A percentile compares a stretch with the other conserved stretches of the same genome.
These are phyloP conservation scores for Penicillium lividum DNA, from an alignment of 495 filamentous ascomycete genomes.

Conservation along the genomic window DNA sequence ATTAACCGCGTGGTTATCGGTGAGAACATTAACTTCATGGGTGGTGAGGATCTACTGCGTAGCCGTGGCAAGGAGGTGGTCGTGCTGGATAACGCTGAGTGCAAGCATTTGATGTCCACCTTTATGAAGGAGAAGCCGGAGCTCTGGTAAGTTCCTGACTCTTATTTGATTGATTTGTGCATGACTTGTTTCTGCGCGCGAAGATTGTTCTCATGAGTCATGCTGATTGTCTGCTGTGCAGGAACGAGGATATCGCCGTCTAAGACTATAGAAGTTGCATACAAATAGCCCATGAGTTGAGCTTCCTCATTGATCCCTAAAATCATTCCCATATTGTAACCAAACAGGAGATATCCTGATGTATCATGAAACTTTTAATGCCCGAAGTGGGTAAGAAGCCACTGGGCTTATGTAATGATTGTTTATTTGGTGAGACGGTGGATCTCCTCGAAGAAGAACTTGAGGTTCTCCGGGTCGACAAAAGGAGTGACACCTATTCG, in stretches of 20 bases:
- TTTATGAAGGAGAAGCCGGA: slow-evolving; percentile 78
- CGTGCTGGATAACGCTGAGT: slow-evolving; percentile 67
- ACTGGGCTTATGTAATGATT: not conserved
- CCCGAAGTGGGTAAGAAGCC: slow-evolving; percentile 20
- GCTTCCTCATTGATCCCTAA: not conserved
- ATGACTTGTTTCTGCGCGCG: not conserved
- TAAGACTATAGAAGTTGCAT: slow-evolving; percentile 47
- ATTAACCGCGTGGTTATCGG: slow-evolving; percentile 81
- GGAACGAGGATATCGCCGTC: slow-evolving; percentile 76
- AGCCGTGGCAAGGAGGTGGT: slow-evolving; percentile 74
- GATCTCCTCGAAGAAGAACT: slow-evolving; percentile 91
- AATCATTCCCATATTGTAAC: slow-evolving; percentile 9
- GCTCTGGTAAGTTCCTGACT: slow-evolving; percentile 61
- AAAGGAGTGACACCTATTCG: slow-evolving; percentile 80
- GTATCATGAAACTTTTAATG: slow-evolving; percentile 16
- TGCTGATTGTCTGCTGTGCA: slow-evolving; percentile 36
- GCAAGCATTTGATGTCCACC: slow-evolving; percentile 70
- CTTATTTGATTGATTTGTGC: slow-evolving; percentile 5
- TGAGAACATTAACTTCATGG: slow-evolving; percentile 77
- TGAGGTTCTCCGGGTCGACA: slow-evolving; percentile 88
- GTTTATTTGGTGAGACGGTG: slow-evolving; percentile 56
- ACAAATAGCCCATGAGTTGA: slow-evolving; percentile 1
- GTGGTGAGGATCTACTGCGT: slow-evolving; percentile 73
- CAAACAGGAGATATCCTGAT: slow-evolving; percentile 1
- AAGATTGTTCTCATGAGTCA: not conserved